These are phyloP conservation scores for Salix caprea DNA, from an alignment of 345 rosid species.

Conservation along the genomic window DNA sequence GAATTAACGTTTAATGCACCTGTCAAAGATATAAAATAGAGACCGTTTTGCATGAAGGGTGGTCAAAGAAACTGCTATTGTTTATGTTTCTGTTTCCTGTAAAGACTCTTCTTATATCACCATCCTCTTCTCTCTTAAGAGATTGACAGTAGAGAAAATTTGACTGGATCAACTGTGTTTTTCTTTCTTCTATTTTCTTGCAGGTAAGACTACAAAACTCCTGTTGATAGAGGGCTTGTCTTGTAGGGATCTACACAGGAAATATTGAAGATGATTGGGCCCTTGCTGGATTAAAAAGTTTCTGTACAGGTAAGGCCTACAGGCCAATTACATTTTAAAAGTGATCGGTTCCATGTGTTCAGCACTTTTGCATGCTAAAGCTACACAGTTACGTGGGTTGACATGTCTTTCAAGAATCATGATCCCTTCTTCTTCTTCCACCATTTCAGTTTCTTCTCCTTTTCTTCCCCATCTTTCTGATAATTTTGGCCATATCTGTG, in stretches of 20 bases:
- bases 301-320: slow-evolving; percentile 24
- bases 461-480: slow-evolving; percentile 2
- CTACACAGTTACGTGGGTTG: background rate
- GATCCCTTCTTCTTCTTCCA: slow-evolving; percentile 5
- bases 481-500: background rate
- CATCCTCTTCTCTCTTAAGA: background rate
- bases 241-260: slow-evolving; percentile 13
- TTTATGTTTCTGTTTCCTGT: slow-evolving; percentile 16
- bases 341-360: background rate
- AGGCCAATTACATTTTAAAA: slow-evolving; percentile 18
- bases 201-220: slow-evolving; percentile 21
- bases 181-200: slow-evolving; percentile 1
- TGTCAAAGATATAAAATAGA: background rate
- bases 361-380: slow-evolving; percentile 18
- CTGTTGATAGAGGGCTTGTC: slow-evolving; percentile 18
- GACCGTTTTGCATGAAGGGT: background rate
- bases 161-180: slow-evolving; percentile 3
- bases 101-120: slow-evolving; percentile 7
- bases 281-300: slow-evolving; percentile 25
- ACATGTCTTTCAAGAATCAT: background rate
- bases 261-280: slow-evolving; percentile 40
- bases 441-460: background rate
- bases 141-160: slow-evolving; percentile 7
- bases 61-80: slow-evolving; percentile 5
- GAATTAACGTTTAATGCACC: background rate